These are phyloP conservation scores for Naganishia vaughanmartiniae DNA, from an alignment of 768 basidiomycete genomes.

Conservation along the genomic window DNA sequence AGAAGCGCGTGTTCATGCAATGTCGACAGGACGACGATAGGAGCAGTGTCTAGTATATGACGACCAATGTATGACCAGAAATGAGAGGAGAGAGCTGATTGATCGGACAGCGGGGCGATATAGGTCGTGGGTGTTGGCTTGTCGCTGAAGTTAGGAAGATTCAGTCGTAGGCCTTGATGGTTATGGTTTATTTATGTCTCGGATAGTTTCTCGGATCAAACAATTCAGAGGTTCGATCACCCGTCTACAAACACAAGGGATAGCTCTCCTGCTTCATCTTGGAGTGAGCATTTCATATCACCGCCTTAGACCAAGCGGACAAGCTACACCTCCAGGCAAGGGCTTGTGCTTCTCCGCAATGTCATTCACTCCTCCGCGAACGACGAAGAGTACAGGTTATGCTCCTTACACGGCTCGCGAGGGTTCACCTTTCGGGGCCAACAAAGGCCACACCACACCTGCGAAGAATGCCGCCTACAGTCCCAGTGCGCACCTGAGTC, in stretches of 20 bases:
- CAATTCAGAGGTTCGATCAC: neutral
- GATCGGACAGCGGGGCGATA: neutral
- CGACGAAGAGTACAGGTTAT: neutral
- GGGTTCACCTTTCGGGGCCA: slow-evolving; percentile 3
- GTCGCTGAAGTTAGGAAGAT: neutral
- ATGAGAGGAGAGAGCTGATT: neutral
- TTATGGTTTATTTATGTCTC: neutral
- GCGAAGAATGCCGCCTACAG: slow-evolving; percentile 16
- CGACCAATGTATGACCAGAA: neutral
- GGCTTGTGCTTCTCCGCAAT: neutral
- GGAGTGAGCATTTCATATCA: no score
- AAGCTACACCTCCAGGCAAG: neutral
- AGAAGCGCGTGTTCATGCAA: neutral
- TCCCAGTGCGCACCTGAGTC: slow-evolving; percentile 21
- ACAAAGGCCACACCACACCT: slow-evolving; percentile 4
- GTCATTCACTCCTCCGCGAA: slow-evolving; percentile 10
- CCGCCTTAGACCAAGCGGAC: no score
- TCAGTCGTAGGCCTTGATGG: neutral
- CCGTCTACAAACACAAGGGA: neutral
- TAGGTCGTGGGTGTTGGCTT: neutral
- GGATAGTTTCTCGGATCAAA: slow-evolving; percentile 4
- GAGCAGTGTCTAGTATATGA: neutral
- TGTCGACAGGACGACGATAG: neutral
- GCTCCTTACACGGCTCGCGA: neutral
- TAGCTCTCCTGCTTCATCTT: no score